phyloP scores from a whole-genome alignment of 192 early-diverging fungal genomes.

The Rhizoclosmatium globosum region DNA sequence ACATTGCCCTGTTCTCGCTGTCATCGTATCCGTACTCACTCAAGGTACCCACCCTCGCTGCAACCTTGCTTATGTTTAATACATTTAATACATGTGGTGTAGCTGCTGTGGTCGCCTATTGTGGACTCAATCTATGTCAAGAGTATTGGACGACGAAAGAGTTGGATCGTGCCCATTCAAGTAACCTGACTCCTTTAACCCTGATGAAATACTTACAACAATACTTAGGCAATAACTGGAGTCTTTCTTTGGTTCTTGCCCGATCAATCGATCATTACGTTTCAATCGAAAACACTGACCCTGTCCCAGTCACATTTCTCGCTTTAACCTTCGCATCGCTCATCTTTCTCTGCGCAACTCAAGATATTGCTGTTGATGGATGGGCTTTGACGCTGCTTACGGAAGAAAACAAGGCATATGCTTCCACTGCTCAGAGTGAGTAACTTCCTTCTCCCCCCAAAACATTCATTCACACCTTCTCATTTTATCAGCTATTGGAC shows the following conservation, averaged over 20 bases:
- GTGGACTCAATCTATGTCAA: constrained; percentile 90
- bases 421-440: constrained; percentile 86
- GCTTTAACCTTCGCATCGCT: constrained; percentile 82
- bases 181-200: not conserved
- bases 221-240: constrained; percentile 68
- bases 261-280: constrained; percentile 77
- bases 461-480: not conserved
- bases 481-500: constrained; percentile 72
- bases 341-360: constrained; percentile 95
- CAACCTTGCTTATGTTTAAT: not conserved
- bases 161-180: constrained; percentile 99
- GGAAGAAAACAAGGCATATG: constrained; percentile 91
- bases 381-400: constrained; percentile 95
- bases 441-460: not conserved
- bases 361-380: constrained; percentile 81
- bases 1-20: constrained; percentile 94
- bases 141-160: constrained; percentile 88
- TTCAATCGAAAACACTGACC: constrained; percentile 55
- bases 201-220: not conserved
- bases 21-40: constrained; percentile 97
- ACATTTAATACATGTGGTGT: not conserved
- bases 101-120: constrained; percentile 96
- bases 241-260: constrained; percentile 82
- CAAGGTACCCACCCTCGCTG: constrained; percentile 55
- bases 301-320: constrained; percentile 71